Conservation (phyloP, 2,329 filamentous ascomycete genomes). For the Aspergillus ibericus region DNA sequence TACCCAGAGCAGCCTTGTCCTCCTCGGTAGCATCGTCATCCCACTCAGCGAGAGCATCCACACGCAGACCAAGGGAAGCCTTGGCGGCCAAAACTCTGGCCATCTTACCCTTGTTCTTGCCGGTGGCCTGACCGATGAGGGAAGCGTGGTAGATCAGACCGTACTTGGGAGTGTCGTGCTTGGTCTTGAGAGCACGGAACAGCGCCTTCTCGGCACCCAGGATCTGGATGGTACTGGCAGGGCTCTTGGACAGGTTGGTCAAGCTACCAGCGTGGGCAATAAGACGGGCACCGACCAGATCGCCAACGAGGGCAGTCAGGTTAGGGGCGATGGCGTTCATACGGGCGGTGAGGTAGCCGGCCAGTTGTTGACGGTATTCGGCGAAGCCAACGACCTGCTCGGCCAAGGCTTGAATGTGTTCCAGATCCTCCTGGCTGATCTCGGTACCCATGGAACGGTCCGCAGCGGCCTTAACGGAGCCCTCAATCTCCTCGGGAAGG, state of each 20-base stretch:
- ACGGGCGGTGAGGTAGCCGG: slow-evolving; percentile 82
- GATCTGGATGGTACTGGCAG: slow-evolving; percentile 95
- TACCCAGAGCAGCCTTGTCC: slow-evolving; percentile 79
- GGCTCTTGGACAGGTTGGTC: slow-evolving; percentile 91
- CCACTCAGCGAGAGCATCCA: slow-evolving; percentile 84
- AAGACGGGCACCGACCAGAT: slow-evolving; percentile 88
- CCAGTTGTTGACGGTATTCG: slow-evolving; percentile 84
- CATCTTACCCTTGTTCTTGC: slow-evolving; percentile 99
- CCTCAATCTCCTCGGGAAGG: slow-evolving; percentile 92
- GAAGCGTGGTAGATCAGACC: slow-evolving; percentile 92
- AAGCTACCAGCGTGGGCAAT: slow-evolving; percentile 94
- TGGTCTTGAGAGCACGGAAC: slow-evolving; percentile 97
- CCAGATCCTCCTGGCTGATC: slow-evolving; percentile 86
- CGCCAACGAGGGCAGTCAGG: slow-evolving; percentile 87
- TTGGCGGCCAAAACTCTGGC: slow-evolving; percentile 94
- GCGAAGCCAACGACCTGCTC: slow-evolving; percentile 92
- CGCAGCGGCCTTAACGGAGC: slow-evolving; percentile 85
- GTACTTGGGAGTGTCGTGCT: slow-evolving; percentile 98
- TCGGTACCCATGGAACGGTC: slow-evolving; percentile 99
- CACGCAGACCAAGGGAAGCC: slow-evolving; percentile 86
- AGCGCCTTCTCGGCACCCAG: slow-evolving; percentile 97
- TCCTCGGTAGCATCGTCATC: slow-evolving; percentile 80
- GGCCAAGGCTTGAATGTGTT: slow-evolving; percentile 87
- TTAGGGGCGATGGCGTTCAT: slow-evolving; percentile 98
- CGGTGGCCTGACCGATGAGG: slow-evolving; percentile 92